These are phyloP conservation scores for Saccharum spontaneum DNA, from an alignment of 176 grass and related monocot genomes.

Conservation along the genomic window DNA sequence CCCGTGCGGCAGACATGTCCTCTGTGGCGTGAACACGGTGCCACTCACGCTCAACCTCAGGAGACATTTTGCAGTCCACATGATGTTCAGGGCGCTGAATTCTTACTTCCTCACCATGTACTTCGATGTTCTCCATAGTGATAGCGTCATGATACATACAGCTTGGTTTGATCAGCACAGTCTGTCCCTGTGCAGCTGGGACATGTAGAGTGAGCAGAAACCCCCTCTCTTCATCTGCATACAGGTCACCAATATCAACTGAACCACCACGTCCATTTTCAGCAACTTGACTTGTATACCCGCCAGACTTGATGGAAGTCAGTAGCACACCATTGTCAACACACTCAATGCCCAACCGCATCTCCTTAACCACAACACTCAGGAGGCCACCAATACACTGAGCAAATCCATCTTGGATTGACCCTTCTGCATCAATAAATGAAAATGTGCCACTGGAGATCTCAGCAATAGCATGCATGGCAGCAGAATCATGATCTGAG, in stretches of 20 bases:
- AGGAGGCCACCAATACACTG: constrained; percentile 94
- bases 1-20: constrained; percentile 70
- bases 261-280: constrained; percentile 50
- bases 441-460: constrained; percentile 78
- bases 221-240: constrained; percentile 91
- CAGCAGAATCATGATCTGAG: constrained; percentile 73
- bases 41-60: constrained; percentile 73
- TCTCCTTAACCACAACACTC: constrained; percentile 72
- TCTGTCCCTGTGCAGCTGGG: constrained; percentile 43
- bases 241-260: constrained; percentile 74
- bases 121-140: constrained; percentile 36
- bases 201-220: constrained; percentile 59
- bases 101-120: constrained; percentile 53
- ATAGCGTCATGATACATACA: constrained; percentile 58
- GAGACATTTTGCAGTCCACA: constrained; percentile 42
- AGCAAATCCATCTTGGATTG: constrained; percentile 87
- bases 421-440: constrained; percentile 69
- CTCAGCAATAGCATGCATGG: constrained; percentile 77
- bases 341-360: constrained; percentile 56
- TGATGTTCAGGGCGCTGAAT: constrained; percentile 45
- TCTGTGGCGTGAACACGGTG: constrained; percentile 70
- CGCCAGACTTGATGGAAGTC: constrained; percentile 74
- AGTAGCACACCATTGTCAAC: constrained; percentile 50
- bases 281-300: constrained; percentile 53
- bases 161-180: constrained; percentile 51